Evolutionary conservation across 2,329 filamentous ascomycete species (phyloP).

Genomic region (Aspergillus aculeatinus): DNA sequence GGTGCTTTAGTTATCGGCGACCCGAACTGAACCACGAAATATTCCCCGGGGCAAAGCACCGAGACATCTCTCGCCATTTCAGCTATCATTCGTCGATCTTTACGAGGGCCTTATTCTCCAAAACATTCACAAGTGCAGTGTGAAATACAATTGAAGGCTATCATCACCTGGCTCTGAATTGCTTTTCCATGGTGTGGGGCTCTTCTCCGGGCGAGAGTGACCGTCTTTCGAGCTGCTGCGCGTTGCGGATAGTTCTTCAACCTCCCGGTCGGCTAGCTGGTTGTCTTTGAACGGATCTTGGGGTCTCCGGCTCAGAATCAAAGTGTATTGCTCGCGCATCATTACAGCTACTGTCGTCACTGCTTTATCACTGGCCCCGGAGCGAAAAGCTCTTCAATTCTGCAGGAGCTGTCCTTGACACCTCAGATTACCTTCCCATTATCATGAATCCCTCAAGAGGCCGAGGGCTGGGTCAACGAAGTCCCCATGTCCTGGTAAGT

Average conservation of each 20-base stretch:
- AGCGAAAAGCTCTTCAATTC: background rate
- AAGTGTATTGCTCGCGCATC: background rate
- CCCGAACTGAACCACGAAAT: background rate
- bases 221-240: background rate
- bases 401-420: conserved; percentile 6
- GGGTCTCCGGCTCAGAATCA: background rate
- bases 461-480: conserved; percentile 39
- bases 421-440: background rate
- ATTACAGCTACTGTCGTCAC: background rate
- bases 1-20: background rate
- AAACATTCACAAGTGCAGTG: too few species aligned
- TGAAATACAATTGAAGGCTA: background rate
- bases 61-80: background rate
- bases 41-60: background rate
- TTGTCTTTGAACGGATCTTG: background rate
- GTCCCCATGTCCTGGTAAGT: conserved; percentile 46
- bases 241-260: background rate
- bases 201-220: background rate
- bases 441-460: conserved; percentile 30
- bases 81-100: background rate
- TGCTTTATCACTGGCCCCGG: background rate
- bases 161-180: background rate
- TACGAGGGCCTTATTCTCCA: background rate
- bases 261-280: background rate
- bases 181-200: background rate